Evolutionary conservation across 2,329 filamentous ascomycete genomes (phyloP).

Genomic region (Drechslerella dactyloides): DNA sequence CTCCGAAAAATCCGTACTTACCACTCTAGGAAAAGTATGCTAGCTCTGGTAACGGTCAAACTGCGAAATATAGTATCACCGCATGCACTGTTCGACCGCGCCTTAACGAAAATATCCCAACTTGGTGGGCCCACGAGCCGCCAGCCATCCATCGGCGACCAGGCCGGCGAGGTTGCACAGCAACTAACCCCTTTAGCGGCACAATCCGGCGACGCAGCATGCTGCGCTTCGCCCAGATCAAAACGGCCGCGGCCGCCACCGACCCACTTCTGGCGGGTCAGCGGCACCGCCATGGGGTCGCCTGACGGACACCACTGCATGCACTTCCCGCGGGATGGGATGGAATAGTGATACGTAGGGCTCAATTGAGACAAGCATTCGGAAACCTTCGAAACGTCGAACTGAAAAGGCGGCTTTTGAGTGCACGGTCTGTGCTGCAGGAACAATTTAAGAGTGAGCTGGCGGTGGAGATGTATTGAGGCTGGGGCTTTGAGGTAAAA

Average conservation of each 20-base stretch:
- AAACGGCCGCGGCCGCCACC: not conserved
- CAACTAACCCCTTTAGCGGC: not conserved
- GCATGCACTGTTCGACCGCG: not conserved
- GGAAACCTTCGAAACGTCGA: too few relatives aligned
- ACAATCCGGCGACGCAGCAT: not conserved
- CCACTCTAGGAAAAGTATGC: not conserved
- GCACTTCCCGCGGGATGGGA: not conserved
- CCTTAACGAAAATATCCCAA: not conserved
- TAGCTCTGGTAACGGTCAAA: not conserved
- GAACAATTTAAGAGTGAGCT: not conserved
- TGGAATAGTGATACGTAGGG: not conserved
- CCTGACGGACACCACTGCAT: not conserved
- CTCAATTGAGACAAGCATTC: not conserved
- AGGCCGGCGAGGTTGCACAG: not conserved
- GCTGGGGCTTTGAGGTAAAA: not conserved
- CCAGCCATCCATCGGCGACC: not conserved
- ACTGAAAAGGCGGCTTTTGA: not conserved
- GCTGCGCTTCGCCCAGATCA: not conserved
- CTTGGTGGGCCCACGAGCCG: not conserved
- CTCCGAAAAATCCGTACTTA: too few relatives aligned
- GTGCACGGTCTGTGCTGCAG: not conserved
- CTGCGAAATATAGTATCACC: not conserved
- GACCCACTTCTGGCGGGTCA: not conserved
- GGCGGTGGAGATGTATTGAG: not conserved
- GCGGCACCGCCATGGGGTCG: slow-evolving; percentile 3